These are phyloP conservation scores for Ensete glaucum DNA, from an alignment of 176 grass and related monocot genomes.

Conservation along the genomic window DNA sequence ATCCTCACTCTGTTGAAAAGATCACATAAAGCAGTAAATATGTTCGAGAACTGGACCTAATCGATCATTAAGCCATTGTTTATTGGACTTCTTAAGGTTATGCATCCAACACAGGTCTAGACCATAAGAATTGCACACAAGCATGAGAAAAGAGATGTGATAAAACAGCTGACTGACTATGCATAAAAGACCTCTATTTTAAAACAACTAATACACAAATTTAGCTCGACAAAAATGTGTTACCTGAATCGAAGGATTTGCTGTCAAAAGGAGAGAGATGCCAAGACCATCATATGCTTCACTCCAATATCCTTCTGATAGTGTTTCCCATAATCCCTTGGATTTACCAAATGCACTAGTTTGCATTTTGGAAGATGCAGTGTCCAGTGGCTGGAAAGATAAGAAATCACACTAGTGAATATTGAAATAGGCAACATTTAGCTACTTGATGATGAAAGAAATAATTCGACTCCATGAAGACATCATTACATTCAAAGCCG, in stretches of 20 bases:
- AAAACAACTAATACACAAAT: neutral
- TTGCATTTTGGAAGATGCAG: conserved; percentile 93
- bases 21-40: no score
- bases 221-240: neutral
- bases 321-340: conserved; percentile 71
- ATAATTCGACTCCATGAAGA: no score
- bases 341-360: conserved; percentile 93
- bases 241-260: conserved; percentile 99
- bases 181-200: neutral
- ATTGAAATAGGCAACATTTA: neutral
- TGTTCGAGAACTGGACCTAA: no score
- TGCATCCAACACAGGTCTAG: no score
- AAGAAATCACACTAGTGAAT: neutral
- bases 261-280: conserved; percentile 89
- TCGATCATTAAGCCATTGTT: no score
- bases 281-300: conserved; percentile 76
- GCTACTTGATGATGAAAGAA: neutral
- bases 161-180: neutral
- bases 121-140: no score
- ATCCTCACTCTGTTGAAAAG: no score
- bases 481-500: neutral
- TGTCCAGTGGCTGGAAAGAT: conserved; percentile 62
- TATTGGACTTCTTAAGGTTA: no score
- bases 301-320: conserved; percentile 52
- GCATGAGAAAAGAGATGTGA: neutral